Evolutionary conservation across 2,329 filamentous ascomycete genomes (phyloP).

Genomic region (Fonsecaea monophora): DNA sequence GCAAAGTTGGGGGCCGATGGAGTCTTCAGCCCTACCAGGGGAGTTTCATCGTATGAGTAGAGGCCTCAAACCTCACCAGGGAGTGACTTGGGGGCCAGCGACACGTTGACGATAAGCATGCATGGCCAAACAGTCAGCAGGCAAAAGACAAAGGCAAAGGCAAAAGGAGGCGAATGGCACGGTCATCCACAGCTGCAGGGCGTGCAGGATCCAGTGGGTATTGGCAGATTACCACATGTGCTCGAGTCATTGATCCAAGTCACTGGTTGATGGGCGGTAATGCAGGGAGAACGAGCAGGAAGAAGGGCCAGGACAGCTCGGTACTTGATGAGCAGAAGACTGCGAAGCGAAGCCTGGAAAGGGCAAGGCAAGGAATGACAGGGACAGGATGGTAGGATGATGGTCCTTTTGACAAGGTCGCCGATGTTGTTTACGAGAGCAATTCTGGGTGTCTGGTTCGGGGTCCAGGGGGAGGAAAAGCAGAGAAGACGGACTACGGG

Average conservation of each 20-base stretch:
- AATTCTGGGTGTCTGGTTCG: background rate
- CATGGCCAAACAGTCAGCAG: constrained; percentile 2
- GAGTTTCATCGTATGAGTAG: background rate
- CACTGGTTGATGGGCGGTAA: background rate
- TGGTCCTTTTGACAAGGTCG: constrained; percentile 19
- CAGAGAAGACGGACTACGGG: background rate
- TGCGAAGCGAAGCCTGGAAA: background rate
- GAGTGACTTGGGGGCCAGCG: background rate
- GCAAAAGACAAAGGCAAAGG: background rate
- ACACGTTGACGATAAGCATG: background rate
- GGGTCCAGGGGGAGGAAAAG: background rate
- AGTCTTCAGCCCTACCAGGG: constrained; percentile 17
- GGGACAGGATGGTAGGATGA: background rate
- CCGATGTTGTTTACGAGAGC: constrained; percentile 11
- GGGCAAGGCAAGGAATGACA: background rate
- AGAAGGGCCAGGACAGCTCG: background rate
- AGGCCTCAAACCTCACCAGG: background rate
- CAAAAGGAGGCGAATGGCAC: background rate
- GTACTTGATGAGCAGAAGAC: background rate
- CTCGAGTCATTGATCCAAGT: constrained; percentile 4
- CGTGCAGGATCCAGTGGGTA: background rate
- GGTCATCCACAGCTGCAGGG: background rate
- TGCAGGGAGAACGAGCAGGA: background rate
- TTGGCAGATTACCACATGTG: background rate
- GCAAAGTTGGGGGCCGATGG: constrained; percentile 8